Conservation (phyloP, 2,329 filamentous ascomycete genomes). For the Cadophora malorum region DNA sequence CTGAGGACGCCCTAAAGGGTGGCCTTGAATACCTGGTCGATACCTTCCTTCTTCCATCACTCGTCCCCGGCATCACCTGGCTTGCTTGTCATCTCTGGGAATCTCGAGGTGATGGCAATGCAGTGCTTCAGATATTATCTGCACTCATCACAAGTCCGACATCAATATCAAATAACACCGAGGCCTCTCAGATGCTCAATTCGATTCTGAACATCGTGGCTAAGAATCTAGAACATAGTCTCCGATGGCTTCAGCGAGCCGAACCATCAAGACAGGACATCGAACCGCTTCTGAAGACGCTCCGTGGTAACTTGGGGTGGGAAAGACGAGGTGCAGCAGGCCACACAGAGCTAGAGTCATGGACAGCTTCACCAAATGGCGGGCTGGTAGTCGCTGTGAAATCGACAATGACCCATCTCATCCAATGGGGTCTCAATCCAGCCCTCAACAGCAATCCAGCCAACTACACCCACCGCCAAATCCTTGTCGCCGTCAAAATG, state of each 20-base stretch:
- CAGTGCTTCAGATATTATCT: constrained; percentile 74
- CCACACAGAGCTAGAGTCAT: constrained; percentile 71
- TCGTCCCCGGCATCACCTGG: constrained; percentile 76
- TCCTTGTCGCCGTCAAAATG: constrained; percentile 65
- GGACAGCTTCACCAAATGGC: constrained; percentile 62
- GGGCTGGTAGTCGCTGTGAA: constrained; percentile 65
- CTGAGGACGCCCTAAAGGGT: constrained; percentile 73
- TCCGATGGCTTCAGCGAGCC: constrained; percentile 70
- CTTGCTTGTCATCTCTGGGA: constrained; percentile 74
- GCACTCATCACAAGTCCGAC: constrained; percentile 70
- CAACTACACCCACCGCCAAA: constrained; percentile 74
- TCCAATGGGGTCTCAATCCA: constrained; percentile 70
- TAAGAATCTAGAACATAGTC: constrained; percentile 69
- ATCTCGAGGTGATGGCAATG: constrained; percentile 68
- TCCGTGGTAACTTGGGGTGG: constrained; percentile 63
- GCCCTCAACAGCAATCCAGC: constrained; percentile 62
- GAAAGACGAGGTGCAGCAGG: constrained; percentile 68
- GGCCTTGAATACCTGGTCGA: constrained; percentile 83
- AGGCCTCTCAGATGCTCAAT: constrained; percentile 72
- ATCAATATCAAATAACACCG: constrained; percentile 66
- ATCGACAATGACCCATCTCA: constrained; percentile 65
- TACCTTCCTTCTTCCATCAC: constrained; percentile 78
- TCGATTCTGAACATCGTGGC: constrained; percentile 76
- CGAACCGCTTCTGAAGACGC: constrained; percentile 69
- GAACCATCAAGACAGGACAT: constrained; percentile 73